These are phyloP conservation scores for Microthyrium microscopicum DNA, from an alignment of 2,329 filamentous ascomycete genomes.

Conservation along the genomic window DNA sequence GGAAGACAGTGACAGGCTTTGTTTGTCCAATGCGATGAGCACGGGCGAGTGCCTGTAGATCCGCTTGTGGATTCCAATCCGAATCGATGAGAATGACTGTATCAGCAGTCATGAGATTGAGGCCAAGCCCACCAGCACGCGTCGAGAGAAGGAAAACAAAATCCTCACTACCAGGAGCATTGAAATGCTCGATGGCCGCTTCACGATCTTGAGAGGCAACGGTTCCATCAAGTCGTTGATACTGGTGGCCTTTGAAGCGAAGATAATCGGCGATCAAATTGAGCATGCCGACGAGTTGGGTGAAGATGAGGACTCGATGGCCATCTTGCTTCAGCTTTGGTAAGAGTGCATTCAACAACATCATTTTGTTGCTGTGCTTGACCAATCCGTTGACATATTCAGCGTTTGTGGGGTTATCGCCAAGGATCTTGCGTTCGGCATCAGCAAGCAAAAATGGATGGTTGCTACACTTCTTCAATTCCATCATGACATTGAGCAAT, in stretches of 20 bases:
- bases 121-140: constrained; percentile 88
- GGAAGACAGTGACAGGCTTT: constrained; percentile 88
- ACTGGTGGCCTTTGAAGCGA: constrained; percentile 81
- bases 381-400: constrained; percentile 87
- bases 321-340: constrained; percentile 85
- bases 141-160: constrained; percentile 95
- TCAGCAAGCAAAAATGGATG: constrained; percentile 96
- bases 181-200: constrained; percentile 96
- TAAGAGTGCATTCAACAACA: constrained; percentile 89
- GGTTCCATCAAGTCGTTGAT: constrained; percentile 87
- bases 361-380: constrained; percentile 98
- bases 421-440: constrained; percentile 78
- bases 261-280: constrained; percentile 93
- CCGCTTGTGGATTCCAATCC: constrained; percentile 97
- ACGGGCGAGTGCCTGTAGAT: constrained; percentile 95
- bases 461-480: constrained; percentile 97
- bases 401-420: constrained; percentile 57
- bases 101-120: constrained; percentile 97
- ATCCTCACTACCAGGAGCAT: constrained; percentile 86
- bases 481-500: constrained; percentile 97
- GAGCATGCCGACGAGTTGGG: constrained; percentile 98
- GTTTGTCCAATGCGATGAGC: constrained; percentile 97
- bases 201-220: constrained; percentile 77
- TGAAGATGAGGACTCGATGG: constrained; percentile 94
- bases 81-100: constrained; percentile 97